These are phyloP conservation scores for Boletus sp. DNA, from an alignment of 768 basidiomycete species.

Conservation along the genomic window DNA sequence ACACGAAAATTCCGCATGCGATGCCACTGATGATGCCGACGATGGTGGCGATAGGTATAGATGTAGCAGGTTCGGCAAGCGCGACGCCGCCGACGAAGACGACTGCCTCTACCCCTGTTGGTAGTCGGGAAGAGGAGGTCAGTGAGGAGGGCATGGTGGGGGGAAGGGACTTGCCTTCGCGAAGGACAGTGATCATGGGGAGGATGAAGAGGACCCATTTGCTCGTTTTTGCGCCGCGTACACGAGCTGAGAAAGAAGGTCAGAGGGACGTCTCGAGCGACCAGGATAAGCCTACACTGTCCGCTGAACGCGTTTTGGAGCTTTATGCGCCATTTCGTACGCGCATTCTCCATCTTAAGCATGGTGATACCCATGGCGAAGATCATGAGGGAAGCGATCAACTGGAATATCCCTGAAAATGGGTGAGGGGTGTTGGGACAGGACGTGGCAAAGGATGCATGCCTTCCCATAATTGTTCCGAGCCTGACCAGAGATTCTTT, in stretches of 20 bases:
- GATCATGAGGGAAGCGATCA: conserved; percentile 77
- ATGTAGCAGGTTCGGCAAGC: conserved; percentile 72
- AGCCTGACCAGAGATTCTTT: conserved; percentile 73
- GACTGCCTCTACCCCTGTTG: conserved; percentile 77
- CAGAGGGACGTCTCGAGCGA: neutral
- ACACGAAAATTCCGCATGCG: conserved; percentile 70
- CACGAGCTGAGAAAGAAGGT: conserved; percentile 34
- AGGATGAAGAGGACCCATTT: conserved; percentile 90
- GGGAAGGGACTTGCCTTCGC: conserved; percentile 63
- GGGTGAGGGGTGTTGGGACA: neutral
- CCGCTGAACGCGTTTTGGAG: conserved; percentile 73
- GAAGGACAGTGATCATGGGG: conserved; percentile 86
- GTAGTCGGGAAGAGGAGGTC: neutral
- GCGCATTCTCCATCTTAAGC: conserved; percentile 92
- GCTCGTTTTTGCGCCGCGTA: conserved; percentile 49
- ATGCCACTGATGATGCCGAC: conserved; percentile 79
- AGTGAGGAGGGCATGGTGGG: neutral
- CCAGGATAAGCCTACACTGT: conserved; percentile 38
- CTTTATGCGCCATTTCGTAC: conserved; percentile 93
- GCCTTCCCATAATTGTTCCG: conserved; percentile 95
- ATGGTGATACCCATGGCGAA: conserved; percentile 92
- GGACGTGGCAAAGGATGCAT: conserved; percentile 5
- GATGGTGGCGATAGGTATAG: conserved; percentile 90
- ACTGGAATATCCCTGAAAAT: conserved; percentile 56
- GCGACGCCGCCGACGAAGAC: conserved; percentile 94